Base-by-base conservation (phyloP, 352 stramenopile genomes). In the Globisporangium radiosum region DNA sequence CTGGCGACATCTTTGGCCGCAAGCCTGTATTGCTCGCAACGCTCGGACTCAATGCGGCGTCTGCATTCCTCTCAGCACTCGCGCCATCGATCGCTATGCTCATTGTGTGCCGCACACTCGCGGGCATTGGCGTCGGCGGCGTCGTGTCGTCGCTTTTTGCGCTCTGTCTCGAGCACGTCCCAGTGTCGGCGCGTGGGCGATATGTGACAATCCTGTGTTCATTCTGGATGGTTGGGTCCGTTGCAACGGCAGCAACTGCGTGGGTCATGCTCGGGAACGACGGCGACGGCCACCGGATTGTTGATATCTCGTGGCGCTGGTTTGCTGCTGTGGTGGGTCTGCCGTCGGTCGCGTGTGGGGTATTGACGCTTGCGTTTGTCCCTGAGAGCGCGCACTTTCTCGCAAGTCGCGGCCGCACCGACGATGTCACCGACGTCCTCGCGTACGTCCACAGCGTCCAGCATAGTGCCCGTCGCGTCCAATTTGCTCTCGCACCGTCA, bases 201-300 rank as follows among this genome's bases (percentile, higher is more conserved):
- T 94, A 90, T 56, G 68, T 97, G 14, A 96, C 85, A 13, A 80
- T 93, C 57, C 72, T 97, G 50, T 95, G 88, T 59, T 91, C 78
- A 5, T 97, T 96, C 69, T 97, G 90, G 90, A 96, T 96, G 85
- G 65, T 97, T 11, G 90, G 90, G 7, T 85, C 85, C 2, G 76
- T 97, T 43, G 57, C 87, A 57, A 94, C 89, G 0, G 87, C 85
- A 7, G 81, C 69, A 15, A 85, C 79, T 3, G 88, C 87, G 25
- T 97, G 88, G 88, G 57, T 96, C 40, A 89, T 97, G 75, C 66
- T 92, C 37, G 80, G 78, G 57, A 92, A 90, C 47, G 71, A 79
- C 58, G 68, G 48, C 33, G 66, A 70, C 47, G 80, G 81, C 2
- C 59, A 85, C 40, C 76, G 75, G 52, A 90, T 92, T 53, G 57